phyloP scores from a whole-genome alignment of 2,329 filamentous ascomycete genomes.

The Hymenoscyphus repandus region DNA sequence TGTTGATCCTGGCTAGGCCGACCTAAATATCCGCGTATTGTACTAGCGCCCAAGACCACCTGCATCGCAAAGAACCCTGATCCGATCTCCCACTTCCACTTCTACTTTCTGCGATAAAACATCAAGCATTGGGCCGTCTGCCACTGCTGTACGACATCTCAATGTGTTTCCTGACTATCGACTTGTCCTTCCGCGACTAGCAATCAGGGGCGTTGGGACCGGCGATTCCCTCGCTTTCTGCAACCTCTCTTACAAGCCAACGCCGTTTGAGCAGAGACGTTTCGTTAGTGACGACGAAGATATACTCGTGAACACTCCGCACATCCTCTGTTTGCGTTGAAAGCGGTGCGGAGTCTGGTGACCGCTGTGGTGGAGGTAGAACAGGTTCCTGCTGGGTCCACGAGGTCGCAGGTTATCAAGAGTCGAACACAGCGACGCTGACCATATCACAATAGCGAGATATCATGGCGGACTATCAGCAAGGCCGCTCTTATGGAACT shows the following conservation, averaged over 20 bases:
- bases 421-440: neutral
- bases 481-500: constrained; percentile 53
- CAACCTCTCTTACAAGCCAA: constrained; percentile 9
- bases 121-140: constrained; percentile 15
- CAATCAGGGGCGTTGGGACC: constrained; percentile 10
- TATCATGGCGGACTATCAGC: constrained; percentile 54
- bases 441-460: constrained; percentile 11
- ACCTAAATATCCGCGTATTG: constrained; percentile 5
- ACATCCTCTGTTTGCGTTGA: constrained; percentile 19
- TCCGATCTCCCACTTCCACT: constrained; percentile 9
- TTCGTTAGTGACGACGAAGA: constrained; percentile 2
- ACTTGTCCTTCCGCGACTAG: constrained; percentile 15
- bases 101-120: constrained; percentile 11
- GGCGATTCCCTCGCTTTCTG: constrained; percentile 8
- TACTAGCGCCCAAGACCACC: constrained; percentile 13
- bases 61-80: constrained; percentile 20
- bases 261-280: neutral
- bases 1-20: neutral
- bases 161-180: constrained; percentile 19
- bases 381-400: constrained; percentile 1
- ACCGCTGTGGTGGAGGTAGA: constrained; percentile 15
- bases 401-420: neutral
- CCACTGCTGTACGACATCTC: constrained; percentile 9
- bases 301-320: constrained; percentile 20
- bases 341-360: constrained; percentile 25